phyloP scores from a whole-genome alignment of 2,329 filamentous ascomycete genomes.

The Proliferodiscus dingleyae region DNA sequence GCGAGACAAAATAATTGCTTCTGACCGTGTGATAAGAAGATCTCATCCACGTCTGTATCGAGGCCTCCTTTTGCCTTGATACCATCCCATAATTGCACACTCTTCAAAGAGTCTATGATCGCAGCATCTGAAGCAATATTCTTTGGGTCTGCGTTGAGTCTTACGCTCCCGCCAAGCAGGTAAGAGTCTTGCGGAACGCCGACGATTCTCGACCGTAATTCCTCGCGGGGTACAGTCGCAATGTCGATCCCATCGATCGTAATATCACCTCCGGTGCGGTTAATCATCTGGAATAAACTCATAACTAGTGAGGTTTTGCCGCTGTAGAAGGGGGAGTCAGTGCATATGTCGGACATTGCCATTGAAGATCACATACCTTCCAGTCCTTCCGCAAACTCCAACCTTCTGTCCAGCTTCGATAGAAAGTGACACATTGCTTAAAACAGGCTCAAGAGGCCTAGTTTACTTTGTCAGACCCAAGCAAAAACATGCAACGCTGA shows the following conservation, averaged over 20 bases:
- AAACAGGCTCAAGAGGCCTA: neutral
- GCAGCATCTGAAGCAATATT: slow-evolving; percentile 33
- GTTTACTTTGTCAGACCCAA: neutral
- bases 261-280: slow-evolving; percentile 38
- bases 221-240: slow-evolving; percentile 36
- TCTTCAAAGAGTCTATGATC: slow-evolving; percentile 40
- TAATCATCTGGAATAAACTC: slow-evolving; percentile 45
- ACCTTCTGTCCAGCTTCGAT: slow-evolving; percentile 48
- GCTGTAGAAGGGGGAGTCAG: slow-evolving; percentile 22
- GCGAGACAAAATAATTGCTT: slow-evolving; percentile 45
- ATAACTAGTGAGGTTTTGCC: slow-evolving; percentile 42
- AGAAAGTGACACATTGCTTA: neutral
- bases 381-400: slow-evolving; percentile 38
- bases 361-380: neutral
- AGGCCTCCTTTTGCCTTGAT: slow-evolving; percentile 37
- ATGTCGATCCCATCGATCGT: slow-evolving; percentile 44
- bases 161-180: slow-evolving; percentile 43
- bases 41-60: slow-evolving; percentile 27
- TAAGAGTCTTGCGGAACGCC: slow-evolving; percentile 45
- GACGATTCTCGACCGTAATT: slow-evolving; percentile 38
- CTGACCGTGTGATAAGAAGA: slow-evolving; percentile 59
- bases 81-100: slow-evolving; percentile 40
- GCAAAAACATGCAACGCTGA: neutral
- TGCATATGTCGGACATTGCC: slow-evolving; percentile 23
- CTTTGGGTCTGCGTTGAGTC: slow-evolving; percentile 43